A percentile compares a stretch with the other conserved stretches of the same genome.
phyloP scores from a whole-genome alignment of 2,329 filamentous ascomycete species.

The Hymenoscyphus fraxineus region DNA sequence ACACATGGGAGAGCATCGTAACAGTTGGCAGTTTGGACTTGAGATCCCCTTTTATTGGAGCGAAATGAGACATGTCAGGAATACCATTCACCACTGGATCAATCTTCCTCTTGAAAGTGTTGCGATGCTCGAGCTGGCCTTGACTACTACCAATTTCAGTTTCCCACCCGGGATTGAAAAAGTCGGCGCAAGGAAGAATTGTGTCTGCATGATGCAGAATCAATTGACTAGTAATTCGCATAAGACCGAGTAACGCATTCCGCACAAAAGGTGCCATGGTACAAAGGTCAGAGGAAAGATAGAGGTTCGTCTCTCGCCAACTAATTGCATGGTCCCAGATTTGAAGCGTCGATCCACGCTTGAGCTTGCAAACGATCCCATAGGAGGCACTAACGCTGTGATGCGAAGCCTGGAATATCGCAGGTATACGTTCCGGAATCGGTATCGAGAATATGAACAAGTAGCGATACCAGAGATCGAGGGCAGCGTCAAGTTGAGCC shows the following conservation, averaged over 20 bases:
- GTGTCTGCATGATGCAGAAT: constrained; percentile 53
- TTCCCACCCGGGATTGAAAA: constrained; percentile 63
- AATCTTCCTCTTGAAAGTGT: constrained; percentile 55
- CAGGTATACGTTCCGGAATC: constrained; percentile 42
- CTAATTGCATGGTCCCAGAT: constrained; percentile 63
- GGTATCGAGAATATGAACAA: constrained; percentile 47
- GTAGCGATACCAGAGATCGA: constrained; percentile 45
- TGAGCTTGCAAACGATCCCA: constrained; percentile 59
- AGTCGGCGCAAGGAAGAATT: constrained; percentile 53
- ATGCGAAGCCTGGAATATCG: constrained; percentile 61
- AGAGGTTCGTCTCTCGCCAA: constrained; percentile 47
- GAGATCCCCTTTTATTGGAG: constrained; percentile 53
- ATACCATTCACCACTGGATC: constrained; percentile 65
- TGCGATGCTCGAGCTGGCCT: constrained; percentile 53
- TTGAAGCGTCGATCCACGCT: constrained; percentile 55
- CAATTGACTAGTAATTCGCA: constrained; percentile 26
- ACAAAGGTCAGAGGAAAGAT: constrained; percentile 31
- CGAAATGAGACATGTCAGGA: constrained; percentile 51
- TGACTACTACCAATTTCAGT: constrained; percentile 57
- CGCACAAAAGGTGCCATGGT: constrained; percentile 28
- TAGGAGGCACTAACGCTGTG: constrained; percentile 59
- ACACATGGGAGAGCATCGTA: constrained; percentile 61
- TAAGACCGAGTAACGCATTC: constrained; percentile 29
- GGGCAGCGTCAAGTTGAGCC: constrained; percentile 42
- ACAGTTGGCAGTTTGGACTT: constrained; percentile 57